A percentile compares a stretch with the other conserved stretches of the same genome.
Evolutionary conservation across 805 yeast genomes (phyloP).

Genomic region (Hanseniaspora singularis): DNA sequence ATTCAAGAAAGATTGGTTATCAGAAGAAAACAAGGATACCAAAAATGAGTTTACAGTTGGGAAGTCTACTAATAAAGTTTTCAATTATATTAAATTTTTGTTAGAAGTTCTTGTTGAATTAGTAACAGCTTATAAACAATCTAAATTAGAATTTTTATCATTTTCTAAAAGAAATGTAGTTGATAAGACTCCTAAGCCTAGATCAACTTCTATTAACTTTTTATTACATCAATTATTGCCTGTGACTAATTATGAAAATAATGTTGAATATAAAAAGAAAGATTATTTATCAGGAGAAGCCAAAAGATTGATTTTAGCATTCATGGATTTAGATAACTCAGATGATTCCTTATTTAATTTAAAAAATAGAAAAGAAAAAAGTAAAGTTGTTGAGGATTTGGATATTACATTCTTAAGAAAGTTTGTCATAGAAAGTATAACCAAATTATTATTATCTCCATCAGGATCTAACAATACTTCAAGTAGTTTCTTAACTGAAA

Average conservation of each 20-base stretch:
- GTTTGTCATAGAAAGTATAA: constrained; percentile 56
- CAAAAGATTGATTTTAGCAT: constrained; percentile 51
- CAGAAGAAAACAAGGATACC: constrained; percentile 28
- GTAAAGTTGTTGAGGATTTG: constrained; percentile 45
- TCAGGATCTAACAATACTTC: constrained; percentile 25
- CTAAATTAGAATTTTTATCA: constrained; percentile 71
- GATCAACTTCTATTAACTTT: constrained; percentile 65
- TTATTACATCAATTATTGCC: constrained; percentile 62
- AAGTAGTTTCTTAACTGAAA: constrained; percentile 18
- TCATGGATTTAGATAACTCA: constrained; percentile 25
- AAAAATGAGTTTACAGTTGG: constrained; percentile 27
- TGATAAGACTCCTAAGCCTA: constrained; percentile 44
- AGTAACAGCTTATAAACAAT: constrained; percentile 62
- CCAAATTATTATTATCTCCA: constrained; percentile 43
- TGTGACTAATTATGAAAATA: constrained; percentile 31
- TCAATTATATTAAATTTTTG: constrained; percentile 56
- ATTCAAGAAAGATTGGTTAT: constrained; percentile 32
- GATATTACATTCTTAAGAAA: constrained; percentile 64
- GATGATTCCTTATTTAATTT: neutral
- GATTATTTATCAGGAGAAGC: constrained; percentile 37
- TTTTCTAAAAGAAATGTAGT: constrained; percentile 47
- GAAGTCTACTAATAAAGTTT: constrained; percentile 41
- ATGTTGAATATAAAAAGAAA: constrained; percentile 35
- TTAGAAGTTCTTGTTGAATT: constrained; percentile 59
- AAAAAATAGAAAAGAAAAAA: constrained; percentile 28